Base-by-base conservation (phyloP, 176 grass and related monocot genomes). In the Lolium multiflorum region DNA sequence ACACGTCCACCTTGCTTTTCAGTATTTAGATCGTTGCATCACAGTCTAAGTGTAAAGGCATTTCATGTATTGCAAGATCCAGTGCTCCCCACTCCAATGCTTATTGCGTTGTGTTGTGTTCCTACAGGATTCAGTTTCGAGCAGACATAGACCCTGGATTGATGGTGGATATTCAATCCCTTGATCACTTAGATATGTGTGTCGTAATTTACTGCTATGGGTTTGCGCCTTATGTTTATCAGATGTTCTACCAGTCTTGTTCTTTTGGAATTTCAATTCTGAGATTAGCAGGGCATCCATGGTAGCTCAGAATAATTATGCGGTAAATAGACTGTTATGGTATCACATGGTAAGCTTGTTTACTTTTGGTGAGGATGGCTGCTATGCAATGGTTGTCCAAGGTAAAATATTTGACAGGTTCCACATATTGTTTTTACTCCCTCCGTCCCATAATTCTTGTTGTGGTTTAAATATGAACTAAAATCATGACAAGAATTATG, bases 111-210 rank as follows among this genome's bases (percentile, higher is more conserved):
- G 12, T 50, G 11, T 49, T 50, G 0, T 74, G 21, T 74, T 74
- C 49, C 11, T 74, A 16, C 71, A 74, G 71, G 71, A 49, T 74
- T 74, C 71, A 26, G 71, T 9, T 74, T 74, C n/a, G 71, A 74
- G 71, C 71, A 74, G 44, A 74, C 12, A 9, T 6, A 74, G 71
- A 74, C 49, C 71, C 71, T 50, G 71, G 21, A 26, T 13, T 26
- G 44, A 50, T 50, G 71, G 24, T 48, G 20, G n/a, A 74, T 74
- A n/a, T 74, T 48, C 43, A 15, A 1, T 49, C 46, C 49, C 71
- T 12, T 25, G 25, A 25, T 25, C 71, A 22, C 71, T 74, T 50
- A 14, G 21, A 13, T 65, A 31, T 31, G 12, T 65, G 11, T 47
- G 60, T 63, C 5, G 7, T 38, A 68, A 68, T 14, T 38, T 24